Evolutionary conservation across 169 alveolate genomes (phyloP).

Genomic region (Plasmodium sp.): DNA sequence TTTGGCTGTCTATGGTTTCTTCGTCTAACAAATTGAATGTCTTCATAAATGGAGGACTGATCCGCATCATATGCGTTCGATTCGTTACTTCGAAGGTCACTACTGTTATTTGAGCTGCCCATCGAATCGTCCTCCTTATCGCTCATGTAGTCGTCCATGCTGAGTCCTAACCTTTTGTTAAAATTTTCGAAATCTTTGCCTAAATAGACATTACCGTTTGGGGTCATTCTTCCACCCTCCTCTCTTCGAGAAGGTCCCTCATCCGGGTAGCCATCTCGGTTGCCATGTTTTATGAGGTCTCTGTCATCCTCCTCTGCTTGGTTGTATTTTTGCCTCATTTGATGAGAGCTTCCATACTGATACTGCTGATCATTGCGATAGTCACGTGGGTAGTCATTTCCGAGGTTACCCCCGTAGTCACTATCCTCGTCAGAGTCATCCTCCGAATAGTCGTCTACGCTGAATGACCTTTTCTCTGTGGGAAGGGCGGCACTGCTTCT

Average conservation of each 20-base stretch:
- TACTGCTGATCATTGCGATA: background rate
- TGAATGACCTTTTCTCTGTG: background rate
- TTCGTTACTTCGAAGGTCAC: background rate
- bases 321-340: background rate
- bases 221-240: background rate
- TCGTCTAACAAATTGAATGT: background rate
- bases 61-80: background rate
- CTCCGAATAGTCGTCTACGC: background rate
- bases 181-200: slow-evolving; percentile 43
- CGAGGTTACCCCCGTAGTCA: background rate
- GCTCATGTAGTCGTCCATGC: slow-evolving; percentile 2
- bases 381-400: background rate
- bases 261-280: background rate
- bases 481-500: background rate
- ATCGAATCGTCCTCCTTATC: background rate
- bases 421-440: background rate
- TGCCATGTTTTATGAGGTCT: background rate
- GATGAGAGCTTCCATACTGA: background rate
- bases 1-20: background rate
- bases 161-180: slow-evolving; percentile 29
- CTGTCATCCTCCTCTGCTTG: background rate
- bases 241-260: background rate
- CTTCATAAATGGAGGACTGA: background rate
- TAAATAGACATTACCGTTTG: background rate
- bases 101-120: background rate